phyloP scores from a whole-genome alignment of 2,329 filamentous ascomycete genomes.

The Didymella keratinophila region DNA sequence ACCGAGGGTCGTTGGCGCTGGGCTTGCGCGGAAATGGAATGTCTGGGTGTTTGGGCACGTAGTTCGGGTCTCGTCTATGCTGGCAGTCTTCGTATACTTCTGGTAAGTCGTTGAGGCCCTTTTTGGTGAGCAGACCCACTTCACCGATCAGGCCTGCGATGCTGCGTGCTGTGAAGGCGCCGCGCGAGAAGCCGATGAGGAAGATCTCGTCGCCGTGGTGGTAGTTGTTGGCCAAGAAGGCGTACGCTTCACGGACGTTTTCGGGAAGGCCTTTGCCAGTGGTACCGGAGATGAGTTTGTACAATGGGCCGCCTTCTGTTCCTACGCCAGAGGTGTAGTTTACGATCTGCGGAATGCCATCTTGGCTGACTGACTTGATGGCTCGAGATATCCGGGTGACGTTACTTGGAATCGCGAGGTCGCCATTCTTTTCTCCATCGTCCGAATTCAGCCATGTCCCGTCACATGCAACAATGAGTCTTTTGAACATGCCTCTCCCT shows the following conservation, averaged over 20 bases:
- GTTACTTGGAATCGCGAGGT: slow-evolving; percentile 57
- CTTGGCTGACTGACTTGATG: slow-evolving; percentile 57
- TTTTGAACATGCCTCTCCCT: slow-evolving; percentile 51
- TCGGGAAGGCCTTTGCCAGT: slow-evolving; percentile 57
- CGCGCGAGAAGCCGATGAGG: slow-evolving; percentile 57
- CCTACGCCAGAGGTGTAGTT: slow-evolving; percentile 62
- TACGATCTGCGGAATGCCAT: slow-evolving; percentile 60
- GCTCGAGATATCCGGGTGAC: slow-evolving; percentile 59
- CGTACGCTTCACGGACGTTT: slow-evolving; percentile 59
- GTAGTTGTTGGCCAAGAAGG: slow-evolving; percentile 63
- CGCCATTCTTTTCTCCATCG: slow-evolving; percentile 54
- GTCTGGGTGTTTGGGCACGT: slow-evolving; percentile 56
- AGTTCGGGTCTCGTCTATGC: slow-evolving; percentile 54
- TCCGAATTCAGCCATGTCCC: slow-evolving; percentile 61
- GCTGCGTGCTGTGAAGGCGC: slow-evolving; percentile 56
- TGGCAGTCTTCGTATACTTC: slow-evolving; percentile 58
- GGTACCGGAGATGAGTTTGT: slow-evolving; percentile 52
- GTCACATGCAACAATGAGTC: slow-evolving; percentile 52
- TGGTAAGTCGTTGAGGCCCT: slow-evolving; percentile 54
- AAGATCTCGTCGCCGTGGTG: slow-evolving; percentile 60
- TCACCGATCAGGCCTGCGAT: slow-evolving; percentile 55
- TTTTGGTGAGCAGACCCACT: slow-evolving; percentile 59
- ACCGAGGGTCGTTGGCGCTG: slow-evolving; percentile 53
- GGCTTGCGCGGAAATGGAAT: slow-evolving; percentile 58
- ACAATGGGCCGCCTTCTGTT: slow-evolving; percentile 53